A percentile compares a stretch with the other conserved stretches of the same genome.
phyloP scores from a whole-genome alignment of 495 filamentous ascomycete genomes.

The Filosporella fistucella region DNA sequence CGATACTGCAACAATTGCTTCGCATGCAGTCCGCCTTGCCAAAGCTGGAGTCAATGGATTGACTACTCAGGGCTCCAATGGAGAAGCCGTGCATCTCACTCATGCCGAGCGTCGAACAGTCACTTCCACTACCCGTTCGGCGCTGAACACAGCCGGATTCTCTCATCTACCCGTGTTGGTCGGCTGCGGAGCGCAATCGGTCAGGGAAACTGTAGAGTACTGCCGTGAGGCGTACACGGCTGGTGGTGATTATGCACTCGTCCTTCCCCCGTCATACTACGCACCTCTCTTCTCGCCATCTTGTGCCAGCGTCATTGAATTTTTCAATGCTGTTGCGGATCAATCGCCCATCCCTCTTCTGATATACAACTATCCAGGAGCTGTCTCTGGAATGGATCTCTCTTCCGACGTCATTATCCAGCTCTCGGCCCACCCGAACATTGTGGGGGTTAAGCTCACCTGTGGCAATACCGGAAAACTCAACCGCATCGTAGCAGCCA shows the following conservation, averaged over 20 bases:
- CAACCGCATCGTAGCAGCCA: slow-evolving; percentile 66
- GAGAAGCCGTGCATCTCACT: slow-evolving; percentile 79
- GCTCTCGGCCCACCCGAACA: slow-evolving; percentile 76
- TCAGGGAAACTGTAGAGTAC: slow-evolving; percentile 78
- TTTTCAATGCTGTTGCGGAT: slow-evolving; percentile 74
- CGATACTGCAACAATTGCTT: slow-evolving; percentile 59
- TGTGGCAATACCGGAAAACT: slow-evolving; percentile 95
- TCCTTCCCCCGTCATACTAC: slow-evolving; percentile 87
- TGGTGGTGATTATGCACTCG: slow-evolving; percentile 79
- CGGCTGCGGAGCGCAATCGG: slow-evolving; percentile 78
- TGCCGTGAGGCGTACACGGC: slow-evolving; percentile 70
- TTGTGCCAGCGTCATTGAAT: slow-evolving; percentile 55
- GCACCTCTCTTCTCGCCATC: slow-evolving; percentile 65
- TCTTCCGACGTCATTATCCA: slow-evolving; percentile 73
- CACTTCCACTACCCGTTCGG: slow-evolving; percentile 68
- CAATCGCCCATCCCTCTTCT: slow-evolving; percentile 81
- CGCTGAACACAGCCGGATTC: slow-evolving; percentile 62
- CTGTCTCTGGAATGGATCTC: slow-evolving; percentile 76
- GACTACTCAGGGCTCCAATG: slow-evolving; percentile 85
- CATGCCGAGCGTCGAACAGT: slow-evolving; percentile 65
- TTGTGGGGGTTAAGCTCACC: slow-evolving; percentile 87
- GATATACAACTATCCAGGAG: slow-evolving; percentile 92
- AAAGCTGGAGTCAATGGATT: slow-evolving; percentile 74
- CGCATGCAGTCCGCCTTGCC: slow-evolving; percentile 80
- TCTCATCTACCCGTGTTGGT: slow-evolving; percentile 72